These are phyloP conservation scores for Ogataea naganishii DNA, from an alignment of 805 yeast species.

Conservation along the genomic window DNA sequence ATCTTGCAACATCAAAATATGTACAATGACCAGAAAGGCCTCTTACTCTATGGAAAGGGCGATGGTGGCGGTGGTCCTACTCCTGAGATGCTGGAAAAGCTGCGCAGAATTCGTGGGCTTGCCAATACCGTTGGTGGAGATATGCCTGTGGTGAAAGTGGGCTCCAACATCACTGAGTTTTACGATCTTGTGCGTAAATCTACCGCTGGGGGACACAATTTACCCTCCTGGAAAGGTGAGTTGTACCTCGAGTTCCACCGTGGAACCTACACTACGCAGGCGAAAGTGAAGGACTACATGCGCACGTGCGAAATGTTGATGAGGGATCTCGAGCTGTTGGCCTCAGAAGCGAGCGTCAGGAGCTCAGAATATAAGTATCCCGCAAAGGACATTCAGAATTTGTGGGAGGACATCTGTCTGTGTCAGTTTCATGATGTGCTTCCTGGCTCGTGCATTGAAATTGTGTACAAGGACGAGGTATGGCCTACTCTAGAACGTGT, in stretches of 20 bases:
- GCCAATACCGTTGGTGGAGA: slow-evolving; percentile 66
- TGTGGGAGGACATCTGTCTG: slow-evolving; percentile 85
- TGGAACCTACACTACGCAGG: slow-evolving; percentile 95
- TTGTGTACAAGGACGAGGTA: slow-evolving; percentile 86
- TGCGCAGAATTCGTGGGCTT: slow-evolving; percentile 85
- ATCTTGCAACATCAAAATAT: slow-evolving; percentile 75
- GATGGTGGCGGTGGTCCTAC: slow-evolving; percentile 99
- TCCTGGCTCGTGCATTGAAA: slow-evolving; percentile 92
- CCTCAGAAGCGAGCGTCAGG: slow-evolving; percentile 63
- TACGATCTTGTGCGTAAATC: slow-evolving; percentile 54
- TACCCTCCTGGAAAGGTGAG: slow-evolving; percentile 92
- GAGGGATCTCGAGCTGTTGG: slow-evolving; percentile 80
- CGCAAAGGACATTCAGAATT: slow-evolving; percentile 45
- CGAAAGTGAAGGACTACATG: slow-evolving; percentile 74
- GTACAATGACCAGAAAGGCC: slow-evolving; percentile 70
- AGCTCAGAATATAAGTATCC: slow-evolving; percentile 61
- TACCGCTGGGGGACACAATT: slow-evolving; percentile 54
- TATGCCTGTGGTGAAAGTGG: slow-evolving; percentile 75
- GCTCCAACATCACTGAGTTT: slow-evolving; percentile 72
- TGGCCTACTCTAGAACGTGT: slow-evolving; percentile 64
- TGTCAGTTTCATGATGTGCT: slow-evolving; percentile 98
- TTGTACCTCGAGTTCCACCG: slow-evolving; percentile 91
- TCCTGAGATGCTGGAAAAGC: slow-evolving; percentile 85
- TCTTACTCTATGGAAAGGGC: slow-evolving; percentile 84
- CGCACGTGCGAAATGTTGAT: slow-evolving; percentile 66